Percentiles rank a stretch among this genome's conserved stretches.
These are phyloP conservation scores for Telopea speciosissima DNA, from an alignment of 177 flowering plant genomes.

Conservation along the genomic window DNA sequence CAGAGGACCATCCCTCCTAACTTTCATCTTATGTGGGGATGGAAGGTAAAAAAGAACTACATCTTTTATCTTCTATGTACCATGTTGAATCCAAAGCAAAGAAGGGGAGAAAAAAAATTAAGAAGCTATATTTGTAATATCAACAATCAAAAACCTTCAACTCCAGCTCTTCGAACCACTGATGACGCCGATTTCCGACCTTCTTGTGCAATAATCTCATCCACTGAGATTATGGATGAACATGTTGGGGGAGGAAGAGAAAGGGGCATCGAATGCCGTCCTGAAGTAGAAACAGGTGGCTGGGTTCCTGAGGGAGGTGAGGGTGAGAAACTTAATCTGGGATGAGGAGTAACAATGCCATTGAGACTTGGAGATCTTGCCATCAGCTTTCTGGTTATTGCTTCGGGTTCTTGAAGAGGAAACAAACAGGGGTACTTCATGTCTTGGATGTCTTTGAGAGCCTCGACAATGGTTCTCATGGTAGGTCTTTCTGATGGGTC, in stretches of 20 bases:
- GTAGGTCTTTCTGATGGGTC: constrained; percentile 93
- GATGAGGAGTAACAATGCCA: constrained; percentile 38
- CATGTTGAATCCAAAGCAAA: constrained; percentile 29
- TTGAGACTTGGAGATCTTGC: constrained; percentile 75
- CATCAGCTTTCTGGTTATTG: constrained; percentile 49
- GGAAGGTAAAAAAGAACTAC: constrained; percentile 31
- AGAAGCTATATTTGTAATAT: constrained; percentile 31
- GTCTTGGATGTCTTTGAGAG: constrained; percentile 71
- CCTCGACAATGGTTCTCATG: constrained; percentile 70
- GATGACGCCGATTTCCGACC: constrained; percentile 45
- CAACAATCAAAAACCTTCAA: constrained; percentile 75
- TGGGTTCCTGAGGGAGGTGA: constrained; percentile 47
- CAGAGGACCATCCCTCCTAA: constrained; percentile 28
- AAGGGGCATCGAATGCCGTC: constrained; percentile 26
- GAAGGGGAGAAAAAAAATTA: constrained; percentile 7
- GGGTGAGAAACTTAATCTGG: constrained; percentile 51
- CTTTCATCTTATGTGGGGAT: constrained; percentile 21
- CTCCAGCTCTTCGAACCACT: constrained; percentile 43
- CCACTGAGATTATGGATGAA: constrained; percentile 47
- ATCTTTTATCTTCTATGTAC: constrained; percentile 28
- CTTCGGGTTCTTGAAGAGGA: constrained; percentile 83
- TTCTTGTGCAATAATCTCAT: constrained; percentile 47
- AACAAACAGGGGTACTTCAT: constrained; percentile 62
- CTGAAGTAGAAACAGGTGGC: constrained; percentile 43
- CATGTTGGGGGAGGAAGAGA: constrained; percentile 49